phyloP scores from a whole-genome alignment of 192 early-diverging fungal species.

The Phlyctochytrium bullatum region DNA sequence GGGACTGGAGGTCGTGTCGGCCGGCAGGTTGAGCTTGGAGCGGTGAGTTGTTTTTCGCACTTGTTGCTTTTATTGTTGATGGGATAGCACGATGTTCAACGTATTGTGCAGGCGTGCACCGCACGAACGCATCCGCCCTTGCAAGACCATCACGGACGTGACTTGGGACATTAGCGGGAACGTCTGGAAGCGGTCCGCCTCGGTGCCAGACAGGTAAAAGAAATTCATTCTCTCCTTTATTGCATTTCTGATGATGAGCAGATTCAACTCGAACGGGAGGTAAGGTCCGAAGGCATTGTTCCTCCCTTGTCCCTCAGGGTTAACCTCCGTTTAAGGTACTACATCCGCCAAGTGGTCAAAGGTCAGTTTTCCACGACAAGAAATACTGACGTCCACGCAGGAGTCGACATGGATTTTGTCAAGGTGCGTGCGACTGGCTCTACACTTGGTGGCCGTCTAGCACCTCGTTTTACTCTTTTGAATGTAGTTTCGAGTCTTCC shows the following conservation, averaged over 20 bases:
- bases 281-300: too few relatives aligned
- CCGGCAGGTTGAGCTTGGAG: too few relatives aligned
- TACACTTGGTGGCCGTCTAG: not conserved
- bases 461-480: not conserved
- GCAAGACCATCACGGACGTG: conserved; percentile 5
- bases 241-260: too few relatives aligned
- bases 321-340: too few relatives aligned
- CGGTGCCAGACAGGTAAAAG: conserved; percentile 4
- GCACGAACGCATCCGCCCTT: too few relatives aligned
- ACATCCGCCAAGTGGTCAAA: conserved; percentile 5
- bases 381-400: not conserved
- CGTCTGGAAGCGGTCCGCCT: conserved; percentile 6
- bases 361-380: not conserved
- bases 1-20: too few relatives aligned
- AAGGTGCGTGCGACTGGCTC: not conserved
- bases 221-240: not conserved
- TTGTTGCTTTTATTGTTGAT: too few relatives aligned
- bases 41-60: too few relatives aligned
- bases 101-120: too few relatives aligned
- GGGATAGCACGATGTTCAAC: too few relatives aligned
- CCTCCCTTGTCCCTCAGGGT: too few relatives aligned
- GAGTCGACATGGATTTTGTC: conserved; percentile 5
- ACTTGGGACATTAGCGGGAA: conserved; percentile 5
- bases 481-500: conserved; percentile 6
- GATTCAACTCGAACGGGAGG: conserved; percentile 16